Base-by-base conservation (phyloP, 768 basidiomycete species). In the Lactarius psammicola region DNA sequence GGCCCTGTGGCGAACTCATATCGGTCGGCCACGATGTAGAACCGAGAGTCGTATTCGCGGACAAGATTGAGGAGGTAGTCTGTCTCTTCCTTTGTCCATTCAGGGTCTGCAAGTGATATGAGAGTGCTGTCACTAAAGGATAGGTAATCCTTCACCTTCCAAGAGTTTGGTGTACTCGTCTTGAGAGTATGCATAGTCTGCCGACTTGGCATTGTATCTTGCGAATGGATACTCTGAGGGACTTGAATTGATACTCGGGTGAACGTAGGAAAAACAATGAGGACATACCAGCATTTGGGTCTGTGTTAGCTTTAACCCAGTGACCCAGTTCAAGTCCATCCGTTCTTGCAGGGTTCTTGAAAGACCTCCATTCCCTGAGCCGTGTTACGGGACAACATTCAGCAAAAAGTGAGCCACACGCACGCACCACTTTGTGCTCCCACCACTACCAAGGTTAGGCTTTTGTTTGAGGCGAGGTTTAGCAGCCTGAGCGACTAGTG, bases 61-160 rank as follows among this genome's bases (percentile, higher is more conserved):
- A 90, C 87, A 10, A 96, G 75, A 3, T 78, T 78, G 76, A 98
- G 96, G 1, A 99, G 83, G 73, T 98, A 94, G 73, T 94, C 90
- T 0, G 97, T 98, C 76, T 98, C 95, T 70, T 94, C 92, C 71
- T 89, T 90, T 7, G 91, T 84, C 97, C 97, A 98, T 66, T 89
- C 88, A 11, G 78, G 79, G 71, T 95, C 96, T 88, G 62, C 30
- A 42, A 59, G 23, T 28, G 34, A 55, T 17, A 26, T 31, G 26
- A 59, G 59, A 30, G 26, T 20, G 65, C 33, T 26, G 49, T 49
- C 30, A 38, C n/a, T 34, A n/a, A 38, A 54, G 23, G n/a, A 18
- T 30, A 42, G 10, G 3, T 44, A 38, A 30, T n/a, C 3, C 40
- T n/a, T 15, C 36, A 90, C 92, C 92, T 79, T 88, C 83, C 3